A percentile compares a stretch with the other conserved stretches of the same genome.
These are phyloP conservation scores for Xylaria bambusicola DNA, from an alignment of 495 filamentous ascomycete species.

Conservation along the genomic window DNA sequence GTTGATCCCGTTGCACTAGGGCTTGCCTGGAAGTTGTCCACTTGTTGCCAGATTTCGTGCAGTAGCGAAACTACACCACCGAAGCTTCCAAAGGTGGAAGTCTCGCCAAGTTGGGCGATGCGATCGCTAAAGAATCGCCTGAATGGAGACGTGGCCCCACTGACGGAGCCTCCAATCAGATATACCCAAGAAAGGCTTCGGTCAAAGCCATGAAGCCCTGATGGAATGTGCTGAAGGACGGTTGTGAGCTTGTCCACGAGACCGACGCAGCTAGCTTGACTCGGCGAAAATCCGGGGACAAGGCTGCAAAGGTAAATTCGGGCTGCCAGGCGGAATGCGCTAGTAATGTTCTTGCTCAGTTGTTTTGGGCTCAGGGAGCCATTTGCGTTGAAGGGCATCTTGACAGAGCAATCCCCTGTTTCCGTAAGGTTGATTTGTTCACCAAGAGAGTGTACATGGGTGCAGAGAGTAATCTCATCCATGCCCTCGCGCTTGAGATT, in stretches of 20 bases:
- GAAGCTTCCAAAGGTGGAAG: conserved; percentile 79
- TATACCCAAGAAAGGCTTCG: conserved; percentile 91
- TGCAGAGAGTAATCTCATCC: conserved; percentile 79
- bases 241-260: conserved; percentile 73
- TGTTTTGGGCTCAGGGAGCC: conserved; percentile 79
- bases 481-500: conserved; percentile 79
- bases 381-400: conserved; percentile 60
- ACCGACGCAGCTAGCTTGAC: conserved; percentile 66
- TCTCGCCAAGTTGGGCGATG: conserved; percentile 67
- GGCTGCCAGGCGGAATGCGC: conserved; percentile 87
- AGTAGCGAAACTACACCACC: conserved; percentile 79
- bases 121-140: conserved; percentile 74
- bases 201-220: conserved; percentile 80
- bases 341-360: conserved; percentile 81
- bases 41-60: conserved; percentile 77
- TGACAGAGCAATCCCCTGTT: conserved; percentile 48
- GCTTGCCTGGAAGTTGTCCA: conserved; percentile 54
- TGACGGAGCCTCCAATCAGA: conserved; percentile 78
- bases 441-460: conserved; percentile 79
- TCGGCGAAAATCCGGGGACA: conserved; percentile 80
- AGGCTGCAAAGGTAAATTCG: conserved; percentile 94
- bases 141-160: conserved; percentile 69
- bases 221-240: conserved; percentile 75
- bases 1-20: conserved; percentile 40
- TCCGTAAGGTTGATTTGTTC: conserved; percentile 83